Evolutionary conservation across 768 basidiomycete species (phyloP).

Genomic region (Russula virescens): DNA sequence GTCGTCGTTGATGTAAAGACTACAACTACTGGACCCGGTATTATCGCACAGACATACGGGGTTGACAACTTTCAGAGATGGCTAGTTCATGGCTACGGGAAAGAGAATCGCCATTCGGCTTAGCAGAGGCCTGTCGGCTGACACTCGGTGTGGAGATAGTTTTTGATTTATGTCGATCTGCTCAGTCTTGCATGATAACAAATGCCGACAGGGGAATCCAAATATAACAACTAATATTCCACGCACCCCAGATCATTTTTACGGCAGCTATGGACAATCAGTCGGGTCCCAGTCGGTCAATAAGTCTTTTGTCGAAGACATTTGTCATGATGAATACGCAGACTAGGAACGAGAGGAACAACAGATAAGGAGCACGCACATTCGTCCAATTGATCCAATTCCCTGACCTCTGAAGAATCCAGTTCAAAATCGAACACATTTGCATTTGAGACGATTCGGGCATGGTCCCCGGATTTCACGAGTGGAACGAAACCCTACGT

Average conservation of each 20-base stretch:
- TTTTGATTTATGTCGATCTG: background rate
- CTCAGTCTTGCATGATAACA: background rate
- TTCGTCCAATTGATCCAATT: conserved; percentile 51
- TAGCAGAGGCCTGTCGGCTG: background rate
- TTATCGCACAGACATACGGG: background rate
- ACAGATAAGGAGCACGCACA: conserved; percentile 32
- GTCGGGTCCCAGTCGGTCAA: conserved; percentile 43
- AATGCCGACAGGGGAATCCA: background rate
- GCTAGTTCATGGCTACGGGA: background rate
- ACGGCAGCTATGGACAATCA: conserved; percentile 27
- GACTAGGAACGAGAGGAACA: background rate
- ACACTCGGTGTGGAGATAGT: background rate
- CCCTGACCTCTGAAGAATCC: conserved; percentile 41
- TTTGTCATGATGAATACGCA: background rate
- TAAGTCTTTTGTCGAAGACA: conserved; percentile 28
- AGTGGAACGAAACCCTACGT: conserved; percentile 52
- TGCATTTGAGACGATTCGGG: conserved; percentile 52
- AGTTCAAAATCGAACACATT: conserved; percentile 62
- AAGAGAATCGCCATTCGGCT: background rate
- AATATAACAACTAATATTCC: background rate
- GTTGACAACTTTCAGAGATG: background rate
- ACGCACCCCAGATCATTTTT: conserved; percentile 3
- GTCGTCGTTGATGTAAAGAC: background rate
- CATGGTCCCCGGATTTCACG: conserved; percentile 53
- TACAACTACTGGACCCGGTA: background rate